Percentiles rank a stretch among this genome's conserved stretches.
Conservation (phyloP, 169 alveolate genomes). For the Eimeria necatrix region DNA sequence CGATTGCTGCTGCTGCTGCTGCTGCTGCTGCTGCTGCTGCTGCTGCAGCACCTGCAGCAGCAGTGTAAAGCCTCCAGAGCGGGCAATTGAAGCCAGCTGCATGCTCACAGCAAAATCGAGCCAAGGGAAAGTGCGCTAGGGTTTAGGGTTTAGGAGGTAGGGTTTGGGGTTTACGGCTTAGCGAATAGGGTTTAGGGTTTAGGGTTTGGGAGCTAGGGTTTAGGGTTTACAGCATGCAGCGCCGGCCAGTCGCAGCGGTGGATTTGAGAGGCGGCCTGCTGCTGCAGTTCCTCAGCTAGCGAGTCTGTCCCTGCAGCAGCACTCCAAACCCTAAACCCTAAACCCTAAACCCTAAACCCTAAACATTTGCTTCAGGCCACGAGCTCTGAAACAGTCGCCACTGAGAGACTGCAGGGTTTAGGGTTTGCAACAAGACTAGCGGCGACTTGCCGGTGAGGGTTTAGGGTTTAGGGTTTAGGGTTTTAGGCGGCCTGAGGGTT, state of each 20-base stretch:
- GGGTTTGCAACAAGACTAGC: background rate
- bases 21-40: constrained; percentile 41
- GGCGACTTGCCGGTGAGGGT: too few relatives aligned
- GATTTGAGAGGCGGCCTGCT: constrained; percentile 42
- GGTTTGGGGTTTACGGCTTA: too few relatives aligned
- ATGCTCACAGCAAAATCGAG: background rate
- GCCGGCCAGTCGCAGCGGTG: constrained; percentile 25
- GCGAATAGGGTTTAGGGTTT: too few relatives aligned
- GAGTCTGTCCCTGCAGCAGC: background rate
- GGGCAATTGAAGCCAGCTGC: constrained; percentile 43
- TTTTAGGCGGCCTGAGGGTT: too few relatives aligned
- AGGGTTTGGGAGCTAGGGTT: too few relatives aligned
- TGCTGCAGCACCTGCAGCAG: constrained; percentile 42
- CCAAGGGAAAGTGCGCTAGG: background rate
- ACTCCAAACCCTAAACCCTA: constrained; percentile 38
- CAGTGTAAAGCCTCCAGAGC: background rate
- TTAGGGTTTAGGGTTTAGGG: constrained; percentile 27
- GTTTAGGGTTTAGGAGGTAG: too few relatives aligned
- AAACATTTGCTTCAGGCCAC: too few relatives aligned
- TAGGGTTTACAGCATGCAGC: constrained; percentile 25
- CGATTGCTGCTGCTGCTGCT: constrained; percentile 14
- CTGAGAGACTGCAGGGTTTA: background rate
- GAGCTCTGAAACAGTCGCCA: too few relatives aligned
- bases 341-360: constrained; percentile 13
- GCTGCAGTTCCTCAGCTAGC: background rate